Base-by-base conservation (phyloP, 1,284 basidiomycete species). In the Ceratobasidium sp. region DNA sequence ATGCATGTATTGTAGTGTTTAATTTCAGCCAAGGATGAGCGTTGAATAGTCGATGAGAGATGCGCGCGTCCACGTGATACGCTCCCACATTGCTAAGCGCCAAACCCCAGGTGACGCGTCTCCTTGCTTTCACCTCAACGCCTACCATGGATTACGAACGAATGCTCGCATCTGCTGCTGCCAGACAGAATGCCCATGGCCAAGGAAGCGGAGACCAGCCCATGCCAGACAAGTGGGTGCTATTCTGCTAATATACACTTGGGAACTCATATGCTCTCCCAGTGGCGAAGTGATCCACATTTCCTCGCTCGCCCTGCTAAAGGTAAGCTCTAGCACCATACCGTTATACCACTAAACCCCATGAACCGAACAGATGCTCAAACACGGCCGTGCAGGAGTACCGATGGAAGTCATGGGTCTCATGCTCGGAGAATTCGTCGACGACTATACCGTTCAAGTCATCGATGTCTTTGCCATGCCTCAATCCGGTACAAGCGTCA, bases 381-480 rank as follows among this genome's bases (percentile, higher is more conserved):
- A 99, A 83, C 97, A 99, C 80, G 97, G 97, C 21, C 90, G 97
- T 70, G 97, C 97, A 34, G 97, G 97, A 77, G 97, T 99, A 43
- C 97, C 97, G 12, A 97, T 99, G 93, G 97, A 99, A 83, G 97
- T 99, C 78, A 99, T 99, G 97, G 97, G 97, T 76, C 88, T 99
- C 72, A 97, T 99, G 94, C 87, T 99, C 32, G 97, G 97, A 30
- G 96, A 98, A 80, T 99, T 99, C 77, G 94, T 99, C 58, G 97
- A 99, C 83, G 97, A 99, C 80, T 99, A 98, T 83, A 98, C 96
- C 0, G 93, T 97, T 23, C 91, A 70, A 55, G 96, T 98, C 70
- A 93, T 98, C 79, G 97, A 99, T 80, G 97, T 99, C 75, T 99
- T 99, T 79, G 97, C 97, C 55, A 99, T 99, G 97, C 97, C 97